Evolutionary conservation across 305 asterid genomes (phyloP), one percentile per base, ranked within the genome.

Genomic region (Solanum hybrid): DNA sequence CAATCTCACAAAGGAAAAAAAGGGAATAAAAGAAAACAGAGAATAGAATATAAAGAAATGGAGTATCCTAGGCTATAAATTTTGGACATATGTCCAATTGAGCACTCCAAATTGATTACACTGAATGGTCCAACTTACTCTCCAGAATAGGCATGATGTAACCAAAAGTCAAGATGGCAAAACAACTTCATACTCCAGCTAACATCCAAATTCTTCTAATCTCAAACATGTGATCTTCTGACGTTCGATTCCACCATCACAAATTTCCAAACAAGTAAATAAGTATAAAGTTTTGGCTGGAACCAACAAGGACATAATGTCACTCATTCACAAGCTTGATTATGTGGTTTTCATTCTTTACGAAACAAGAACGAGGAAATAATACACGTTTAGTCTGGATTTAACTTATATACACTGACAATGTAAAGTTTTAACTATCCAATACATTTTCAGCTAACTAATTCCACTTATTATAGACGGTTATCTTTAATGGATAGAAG

Each of bases 161-260:
- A 28, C 31, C 74, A 31, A 51, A 51, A 84, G 28, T 51, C 74
- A 29, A 84, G 87, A 84, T 46, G 87, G 29, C 74, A 9, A 84
- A 51, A 83, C 28, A 46, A 51, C 75, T 31, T 9, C 40, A 31
- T 46, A 46, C 74, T 46, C 29, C 11, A 51, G 85, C 89, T 87
- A 87, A 40, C 31, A 29, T 87, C 84, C 73, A 87, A 74, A 87
- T 36, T 74, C 71, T 73, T 73, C 40, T 57, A 87, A 87, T 87
- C 89, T 33, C 84, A 87, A 61, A 87, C 89, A 87, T 73, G 89
- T 87, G 89, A 40, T 87, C 82, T 87, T 87, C 40, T 73, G 89
- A 87, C 80, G 67, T 74, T 37, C 4, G 80, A 87, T 73, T 87
- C 85, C 89, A 87, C 33, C 67, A 39, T n/a, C 89, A 69, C 31